phyloP scores from a whole-genome alignment of 2,329 filamentous ascomycete species.

The Diplocarpon rosae region DNA sequence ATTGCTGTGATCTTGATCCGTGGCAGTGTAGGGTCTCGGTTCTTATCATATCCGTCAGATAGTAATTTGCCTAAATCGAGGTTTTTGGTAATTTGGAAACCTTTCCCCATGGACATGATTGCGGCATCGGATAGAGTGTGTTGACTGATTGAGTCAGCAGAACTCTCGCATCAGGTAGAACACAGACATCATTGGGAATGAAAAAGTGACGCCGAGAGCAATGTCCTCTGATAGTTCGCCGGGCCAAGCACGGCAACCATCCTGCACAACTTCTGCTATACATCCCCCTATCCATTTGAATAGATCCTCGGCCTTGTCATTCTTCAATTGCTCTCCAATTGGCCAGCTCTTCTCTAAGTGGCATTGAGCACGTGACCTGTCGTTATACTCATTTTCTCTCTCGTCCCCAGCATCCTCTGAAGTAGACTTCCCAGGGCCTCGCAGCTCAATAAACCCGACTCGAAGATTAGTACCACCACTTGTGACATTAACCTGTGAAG shows the following conservation, averaged over 20 bases:
- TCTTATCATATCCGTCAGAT: conserved; percentile 42
- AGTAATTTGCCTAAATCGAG: conserved; percentile 50
- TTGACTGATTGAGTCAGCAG: conserved; percentile 31
- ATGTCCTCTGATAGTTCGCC: conserved; percentile 33
- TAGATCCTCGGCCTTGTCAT: conserved; percentile 61
- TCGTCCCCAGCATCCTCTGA: background rate
- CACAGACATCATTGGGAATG: conserved; percentile 51
- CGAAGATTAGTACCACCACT: conserved; percentile 60
- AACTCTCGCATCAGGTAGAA: conserved; percentile 4
- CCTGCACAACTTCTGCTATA: conserved; percentile 60
- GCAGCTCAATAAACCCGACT: conserved; percentile 55
- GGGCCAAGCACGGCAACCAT: conserved; percentile 38
- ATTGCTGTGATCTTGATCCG: conserved; percentile 63
- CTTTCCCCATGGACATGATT: conserved; percentile 60
- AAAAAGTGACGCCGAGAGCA: conserved; percentile 59
- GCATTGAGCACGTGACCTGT: conserved; percentile 25
- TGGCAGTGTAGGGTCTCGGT: conserved; percentile 42
- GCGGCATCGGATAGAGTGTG: conserved; percentile 49
- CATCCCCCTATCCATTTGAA: conserved; percentile 75
- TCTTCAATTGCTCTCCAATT: conserved; percentile 62
- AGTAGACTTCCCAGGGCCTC: conserved; percentile 27
- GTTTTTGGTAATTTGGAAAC: conserved; percentile 51
- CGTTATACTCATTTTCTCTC: background rate
- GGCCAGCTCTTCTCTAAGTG: conserved; percentile 62
- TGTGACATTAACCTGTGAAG: conserved; percentile 24